Conservation (phyloP, 2,329 filamentous ascomycete genomes). For the Colletotrichum musae region DNA sequence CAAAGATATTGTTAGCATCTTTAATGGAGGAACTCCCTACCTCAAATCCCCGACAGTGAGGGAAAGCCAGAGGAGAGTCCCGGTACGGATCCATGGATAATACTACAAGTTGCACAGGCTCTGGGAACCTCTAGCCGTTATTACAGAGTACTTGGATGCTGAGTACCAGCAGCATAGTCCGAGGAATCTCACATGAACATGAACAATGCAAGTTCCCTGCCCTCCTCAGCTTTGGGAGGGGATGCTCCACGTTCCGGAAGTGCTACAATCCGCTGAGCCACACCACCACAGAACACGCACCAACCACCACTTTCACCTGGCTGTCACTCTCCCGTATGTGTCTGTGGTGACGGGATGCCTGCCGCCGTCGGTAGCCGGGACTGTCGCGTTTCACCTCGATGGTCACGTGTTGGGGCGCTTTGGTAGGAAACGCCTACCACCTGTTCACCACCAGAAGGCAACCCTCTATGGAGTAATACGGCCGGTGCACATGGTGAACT, state of each 20-base stretch:
- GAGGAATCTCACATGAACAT: conserved; percentile 6
- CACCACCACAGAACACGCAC: conserved; percentile 35
- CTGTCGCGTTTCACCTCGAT: conserved; percentile 34
- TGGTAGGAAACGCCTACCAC: neutral
- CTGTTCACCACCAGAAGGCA: neutral
- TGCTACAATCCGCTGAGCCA: conserved; percentile 31
- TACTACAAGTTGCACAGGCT: too few species aligned
- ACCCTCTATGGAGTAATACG: too few species aligned
- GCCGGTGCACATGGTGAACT: too few species aligned
- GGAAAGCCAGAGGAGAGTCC: neutral
- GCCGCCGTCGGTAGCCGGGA: conserved; percentile 27
- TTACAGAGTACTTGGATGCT: too few species aligned
- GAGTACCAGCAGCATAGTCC: neutral
- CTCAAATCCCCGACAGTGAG: neutral
- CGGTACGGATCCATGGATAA: too few species aligned
- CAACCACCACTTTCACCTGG: conserved; percentile 31
- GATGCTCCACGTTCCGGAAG: conserved; percentile 32
- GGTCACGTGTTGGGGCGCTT: conserved; percentile 31
- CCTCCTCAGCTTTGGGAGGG: conserved; percentile 22
- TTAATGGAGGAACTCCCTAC: conserved; percentile 9
- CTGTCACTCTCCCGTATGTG: conserved; percentile 10
- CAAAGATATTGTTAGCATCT: conserved; percentile 2
- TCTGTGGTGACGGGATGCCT: conserved; percentile 15
- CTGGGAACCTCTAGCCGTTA: too few species aligned
- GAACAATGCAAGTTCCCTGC: conserved; percentile 27